Percentiles rank a stretch among this genome's conserved stretches.
phyloP scores from a whole-genome alignment of 2,329 filamentous ascomycete species.

The Plenodomus tracheiphilus region DNA sequence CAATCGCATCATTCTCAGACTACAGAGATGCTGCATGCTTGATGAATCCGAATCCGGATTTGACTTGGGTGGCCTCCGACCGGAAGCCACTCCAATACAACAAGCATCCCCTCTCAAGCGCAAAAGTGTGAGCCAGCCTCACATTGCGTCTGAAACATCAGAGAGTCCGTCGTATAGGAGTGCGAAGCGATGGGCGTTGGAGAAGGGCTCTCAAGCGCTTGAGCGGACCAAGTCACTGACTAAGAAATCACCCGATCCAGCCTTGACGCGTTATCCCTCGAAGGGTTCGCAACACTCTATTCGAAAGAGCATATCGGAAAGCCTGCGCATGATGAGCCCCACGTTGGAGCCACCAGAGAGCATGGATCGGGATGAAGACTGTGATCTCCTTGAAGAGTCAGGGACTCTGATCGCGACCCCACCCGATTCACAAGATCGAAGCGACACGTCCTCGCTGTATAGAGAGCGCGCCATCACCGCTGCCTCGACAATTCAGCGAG shows the following conservation, averaged over 20 bases:
- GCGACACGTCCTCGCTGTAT: conserved; percentile 26
- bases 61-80: conserved; percentile 31
- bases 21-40: conserved; percentile 45
- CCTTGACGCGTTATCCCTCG: conserved; percentile 34
- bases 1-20: conserved; percentile 51
- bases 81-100: conserved; percentile 23
- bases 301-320: conserved; percentile 40
- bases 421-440: conserved; percentile 32
- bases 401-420: conserved; percentile 32
- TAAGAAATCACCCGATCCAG: conserved; percentile 33
- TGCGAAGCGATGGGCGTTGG: conserved; percentile 41
- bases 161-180: conserved; percentile 39
- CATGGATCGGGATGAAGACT: conserved; percentile 33
- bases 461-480: conserved; percentile 34
- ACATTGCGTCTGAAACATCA: conserved; percentile 28
- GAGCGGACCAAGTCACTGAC: conserved; percentile 39
- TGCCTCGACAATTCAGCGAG: conserved; percentile 41
- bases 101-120: conserved; percentile 35
- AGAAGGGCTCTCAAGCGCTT: conserved; percentile 41
- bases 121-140: conserved; percentile 33
- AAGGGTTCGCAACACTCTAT: conserved; percentile 38
- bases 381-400: conserved; percentile 34
- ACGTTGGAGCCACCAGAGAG: conserved; percentile 28
- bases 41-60: conserved; percentile 42
- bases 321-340: conserved; percentile 32